phyloP scores from a whole-genome alignment of 78 protist genomes.

The Cyanophora paradoxa region DNA sequence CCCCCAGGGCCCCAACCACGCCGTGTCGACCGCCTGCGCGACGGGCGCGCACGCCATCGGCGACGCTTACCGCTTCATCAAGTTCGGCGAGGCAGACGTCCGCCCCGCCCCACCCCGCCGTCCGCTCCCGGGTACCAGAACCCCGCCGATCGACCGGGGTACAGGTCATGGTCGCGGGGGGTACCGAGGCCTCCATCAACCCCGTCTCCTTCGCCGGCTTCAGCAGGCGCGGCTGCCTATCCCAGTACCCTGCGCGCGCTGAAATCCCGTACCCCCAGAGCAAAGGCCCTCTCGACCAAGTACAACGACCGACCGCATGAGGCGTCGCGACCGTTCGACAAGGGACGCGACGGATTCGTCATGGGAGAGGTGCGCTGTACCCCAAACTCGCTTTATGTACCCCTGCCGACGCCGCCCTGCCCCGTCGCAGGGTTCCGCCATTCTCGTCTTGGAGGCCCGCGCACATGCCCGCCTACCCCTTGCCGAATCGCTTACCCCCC shows the following conservation, averaged over 20 bases:
- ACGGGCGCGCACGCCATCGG: slow-evolving; percentile 90
- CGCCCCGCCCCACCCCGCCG: too few relatives aligned
- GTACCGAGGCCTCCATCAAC: slow-evolving; percentile 74
- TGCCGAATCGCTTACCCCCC: not conserved
- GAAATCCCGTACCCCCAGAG: slow-evolving; percentile 21
- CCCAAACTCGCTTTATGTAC: not conserved
- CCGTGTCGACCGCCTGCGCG: slow-evolving; percentile 88
- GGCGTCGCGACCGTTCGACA: slow-evolving; percentile 77
- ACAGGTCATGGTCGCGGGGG: slow-evolving; percentile 74
- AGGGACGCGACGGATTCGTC: slow-evolving; percentile 82
- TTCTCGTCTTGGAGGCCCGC: slow-evolving; percentile 44
- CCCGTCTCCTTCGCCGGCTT: slow-evolving; percentile 84
- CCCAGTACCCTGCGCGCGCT: not conserved
- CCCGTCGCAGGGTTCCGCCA: slow-evolving; percentile 71
- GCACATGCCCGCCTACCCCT: slow-evolving; percentile 19
- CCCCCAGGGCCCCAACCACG: slow-evolving; percentile 85
- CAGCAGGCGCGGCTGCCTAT: not conserved
- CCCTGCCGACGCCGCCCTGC: not conserved
- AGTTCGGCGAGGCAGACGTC: slow-evolving; percentile 74
- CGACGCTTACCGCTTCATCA: slow-evolving; percentile 59
- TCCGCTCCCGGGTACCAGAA: too few relatives aligned
- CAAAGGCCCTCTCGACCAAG: slow-evolving; percentile 69
- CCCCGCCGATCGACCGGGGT: too few relatives aligned
- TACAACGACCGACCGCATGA: slow-evolving; percentile 61
- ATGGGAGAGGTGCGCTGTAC: too few relatives aligned